Evolutionary conservation across 148 eudicot species (phyloP).

Genomic region (Persicaria maculosa): DNA sequence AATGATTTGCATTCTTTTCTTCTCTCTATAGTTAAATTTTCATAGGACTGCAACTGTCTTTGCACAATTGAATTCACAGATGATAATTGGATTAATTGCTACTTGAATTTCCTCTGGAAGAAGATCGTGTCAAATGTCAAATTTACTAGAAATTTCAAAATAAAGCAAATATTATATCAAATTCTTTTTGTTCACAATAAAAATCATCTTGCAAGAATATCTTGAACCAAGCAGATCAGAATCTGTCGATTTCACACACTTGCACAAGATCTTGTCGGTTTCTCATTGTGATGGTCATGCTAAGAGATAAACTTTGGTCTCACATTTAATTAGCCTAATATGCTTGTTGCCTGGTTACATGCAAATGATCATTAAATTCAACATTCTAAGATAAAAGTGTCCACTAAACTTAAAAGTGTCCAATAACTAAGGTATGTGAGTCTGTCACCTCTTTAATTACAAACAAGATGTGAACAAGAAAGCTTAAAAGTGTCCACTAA

Average conservation of each 20-base stretch:
- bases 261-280: background rate
- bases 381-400: background rate
- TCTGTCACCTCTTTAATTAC: background rate
- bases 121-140: conserved; percentile 1
- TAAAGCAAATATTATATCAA: background rate
- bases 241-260: background rate
- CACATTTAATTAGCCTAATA: background rate
- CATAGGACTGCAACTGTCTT: background rate
- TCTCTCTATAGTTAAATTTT: background rate
- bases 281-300: background rate
- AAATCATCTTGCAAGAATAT: background rate
- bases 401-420: no score
- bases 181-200: background rate
- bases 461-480: background rate
- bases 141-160: background rate
- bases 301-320: background rate
- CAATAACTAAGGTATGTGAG: no score
- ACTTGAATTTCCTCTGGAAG: background rate
- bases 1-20: background rate
- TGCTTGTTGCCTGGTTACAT: background rate
- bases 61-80: background rate
- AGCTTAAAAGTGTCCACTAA: conserved; percentile 10
- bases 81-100: background rate
- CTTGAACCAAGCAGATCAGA: background rate
- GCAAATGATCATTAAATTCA: background rate